Conservation (phyloP, 2,329 filamentous ascomycete genomes). For the Phialophora expanda region DNA sequence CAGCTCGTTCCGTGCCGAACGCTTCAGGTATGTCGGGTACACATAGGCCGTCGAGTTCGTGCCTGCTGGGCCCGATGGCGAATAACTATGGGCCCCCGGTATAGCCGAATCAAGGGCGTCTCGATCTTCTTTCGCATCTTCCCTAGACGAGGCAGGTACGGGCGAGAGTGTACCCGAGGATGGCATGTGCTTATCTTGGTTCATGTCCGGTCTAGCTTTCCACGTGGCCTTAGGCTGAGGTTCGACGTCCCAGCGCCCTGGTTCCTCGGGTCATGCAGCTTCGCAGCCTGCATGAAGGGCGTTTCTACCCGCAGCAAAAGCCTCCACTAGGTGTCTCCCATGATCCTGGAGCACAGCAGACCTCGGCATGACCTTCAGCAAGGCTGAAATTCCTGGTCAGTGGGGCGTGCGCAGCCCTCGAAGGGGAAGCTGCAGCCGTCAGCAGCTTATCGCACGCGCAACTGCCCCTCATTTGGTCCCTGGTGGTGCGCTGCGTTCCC, state of each 20-base stretch:
- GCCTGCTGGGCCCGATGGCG: neutral
- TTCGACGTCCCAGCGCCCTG: neutral
- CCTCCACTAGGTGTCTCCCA: slow-evolving; percentile 6
- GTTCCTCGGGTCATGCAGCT: slow-evolving; percentile 3
- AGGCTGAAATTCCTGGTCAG: slow-evolving; percentile 24
- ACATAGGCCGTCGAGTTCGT: neutral
- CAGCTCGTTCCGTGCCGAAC: neutral
- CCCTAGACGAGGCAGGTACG: neutral
- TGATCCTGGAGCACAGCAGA: slow-evolving; percentile 11
- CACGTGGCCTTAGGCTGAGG: neutral
- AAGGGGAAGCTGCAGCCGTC: slow-evolving; percentile 9
- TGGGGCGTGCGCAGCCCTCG: neutral
- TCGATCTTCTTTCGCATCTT: neutral
- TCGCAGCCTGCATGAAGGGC: slow-evolving; percentile 2
- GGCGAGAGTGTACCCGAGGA: neutral
- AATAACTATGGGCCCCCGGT: neutral
- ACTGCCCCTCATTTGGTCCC: slow-evolving; percentile 18
- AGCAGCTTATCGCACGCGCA: slow-evolving; percentile 12
- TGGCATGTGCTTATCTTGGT: neutral
- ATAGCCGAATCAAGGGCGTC: neutral
- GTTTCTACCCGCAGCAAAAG: neutral
- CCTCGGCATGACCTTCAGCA: slow-evolving; percentile 6
- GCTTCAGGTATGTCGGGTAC: neutral
- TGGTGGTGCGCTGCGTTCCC: neutral
- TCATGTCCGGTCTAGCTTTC: neutral